Base-by-base conservation (phyloP, 2,329 filamentous ascomycete species). In the Mollisia scopiformis region DNA sequence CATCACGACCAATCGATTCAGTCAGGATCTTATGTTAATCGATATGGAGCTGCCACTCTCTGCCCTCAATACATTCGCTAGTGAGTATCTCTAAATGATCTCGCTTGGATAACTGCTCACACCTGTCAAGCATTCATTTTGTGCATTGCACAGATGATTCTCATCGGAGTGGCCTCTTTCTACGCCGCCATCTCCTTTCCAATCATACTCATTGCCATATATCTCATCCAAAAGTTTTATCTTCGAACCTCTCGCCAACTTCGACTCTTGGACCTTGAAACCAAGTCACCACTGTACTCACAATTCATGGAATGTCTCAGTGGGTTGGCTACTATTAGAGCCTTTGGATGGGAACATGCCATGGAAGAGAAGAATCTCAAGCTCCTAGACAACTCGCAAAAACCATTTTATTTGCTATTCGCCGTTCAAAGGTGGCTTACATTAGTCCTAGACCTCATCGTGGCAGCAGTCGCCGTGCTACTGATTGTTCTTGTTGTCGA, bases 351-450 rank as follows among this genome's bases (percentile, higher is more conserved):
- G 61, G 25, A 56, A 43, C 30, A 72, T 1, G 69, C 72, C 6
- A 75, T 79, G 55, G 73, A 79, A 16, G 66, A 77, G 31, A 77
- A 77, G 59, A 84, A 82, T 56, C 33, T 50, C 2, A 25, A 19
- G 30, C 75, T 82, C 0, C 72, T 88, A 1, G 82, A 87, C 59
- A 71, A 72, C 6, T 84, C 84, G 0, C 85, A 88, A 66, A 74
- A 76, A 27, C 84, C 84, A 0, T 84, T 82, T 57, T 88, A 88
- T 64, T 75, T 86, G 0, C 75, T 87, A 11, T 82, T 78, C 58
- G 79, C 80, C 41, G 78, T 86, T 3, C 85, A 88, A 68, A 76
- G 82, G 28, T 87, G 84, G 84, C 76, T 87, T 0, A 75, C 69
- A 0, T 74, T 87, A 0, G 77, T 79, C 0, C 41, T 69, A 8